A percentile compares a stretch with the other conserved stretches of the same genome.
Conservation (phyloP, 306 rosid species). For the Vigna reflexopilosa region DNA sequence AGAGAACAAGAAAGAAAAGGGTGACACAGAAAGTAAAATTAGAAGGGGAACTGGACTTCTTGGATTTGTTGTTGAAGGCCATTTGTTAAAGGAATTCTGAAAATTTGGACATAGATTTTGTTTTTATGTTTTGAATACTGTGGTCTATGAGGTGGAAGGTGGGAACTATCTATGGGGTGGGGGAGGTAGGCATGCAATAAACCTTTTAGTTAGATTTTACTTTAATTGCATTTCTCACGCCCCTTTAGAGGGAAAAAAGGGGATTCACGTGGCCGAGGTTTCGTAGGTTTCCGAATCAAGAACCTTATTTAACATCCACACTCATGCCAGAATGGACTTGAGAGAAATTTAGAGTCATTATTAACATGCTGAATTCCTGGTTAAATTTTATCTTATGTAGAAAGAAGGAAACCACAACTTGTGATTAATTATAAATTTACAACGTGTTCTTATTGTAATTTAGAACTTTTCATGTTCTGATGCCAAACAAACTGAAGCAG, state of each 20-base stretch:
- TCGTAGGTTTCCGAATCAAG: constrained; percentile 32
- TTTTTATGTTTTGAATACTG: constrained; percentile 33
- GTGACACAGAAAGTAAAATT: constrained; percentile 65
- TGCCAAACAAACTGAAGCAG: constrained; percentile 21
- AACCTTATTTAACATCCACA: constrained; percentile 28
- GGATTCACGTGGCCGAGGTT: constrained; percentile 52
- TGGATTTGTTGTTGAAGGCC: constrained; percentile 71
- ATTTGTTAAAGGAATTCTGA: constrained; percentile 48
- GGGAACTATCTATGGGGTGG: constrained; percentile 39
- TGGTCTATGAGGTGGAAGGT: background rate
- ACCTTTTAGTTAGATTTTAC: constrained; percentile 45
- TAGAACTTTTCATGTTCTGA: background rate
- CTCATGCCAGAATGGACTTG: background rate
- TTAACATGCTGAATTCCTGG: constrained; percentile 45
- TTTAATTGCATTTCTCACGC: constrained; percentile 69
- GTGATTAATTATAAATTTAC: background rate
- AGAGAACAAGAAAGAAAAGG: constrained; percentile 77
- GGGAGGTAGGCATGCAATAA: constrained; percentile 58
- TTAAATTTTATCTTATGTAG: constrained; percentile 24
- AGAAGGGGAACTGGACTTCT: constrained; percentile 53
- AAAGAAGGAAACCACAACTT: constrained; percentile 4
- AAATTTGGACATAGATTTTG: constrained; percentile 32
- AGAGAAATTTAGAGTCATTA: constrained; percentile 11
- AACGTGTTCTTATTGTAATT: background rate
- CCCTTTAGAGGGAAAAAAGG: constrained; percentile 41